These are phyloP conservation scores for Vitis rupestris DNA, from an alignment of 164 flowering plant genomes.

Conservation along the genomic window DNA sequence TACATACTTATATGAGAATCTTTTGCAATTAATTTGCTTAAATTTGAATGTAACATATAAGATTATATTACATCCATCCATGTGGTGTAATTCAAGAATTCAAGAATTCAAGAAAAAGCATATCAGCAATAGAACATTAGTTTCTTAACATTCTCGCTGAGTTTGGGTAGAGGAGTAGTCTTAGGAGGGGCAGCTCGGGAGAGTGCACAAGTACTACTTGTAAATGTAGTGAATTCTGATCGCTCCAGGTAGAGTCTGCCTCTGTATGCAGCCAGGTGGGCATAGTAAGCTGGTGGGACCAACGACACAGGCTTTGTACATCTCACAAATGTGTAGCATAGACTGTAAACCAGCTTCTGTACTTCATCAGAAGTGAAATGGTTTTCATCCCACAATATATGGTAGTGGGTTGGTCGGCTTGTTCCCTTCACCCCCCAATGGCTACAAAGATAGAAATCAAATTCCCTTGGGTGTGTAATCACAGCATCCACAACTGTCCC, in stretches of 20 bases:
- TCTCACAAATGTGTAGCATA: constrained; percentile 84
- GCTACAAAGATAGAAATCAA: constrained; percentile 93
- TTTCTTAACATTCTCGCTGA: constrained; percentile 68
- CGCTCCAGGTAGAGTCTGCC: constrained; percentile 87
- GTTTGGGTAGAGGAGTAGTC: constrained; percentile 65
- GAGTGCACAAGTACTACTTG: constrained; percentile 23
- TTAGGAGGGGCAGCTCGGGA: constrained; percentile 70
- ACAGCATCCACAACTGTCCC: constrained; percentile 92
- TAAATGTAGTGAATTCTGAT: constrained; percentile 31
- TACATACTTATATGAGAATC: too few species aligned
- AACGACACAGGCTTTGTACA: constrained; percentile 93
- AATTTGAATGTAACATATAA: neutral
- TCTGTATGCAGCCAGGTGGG: constrained; percentile 92
- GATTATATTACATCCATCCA: neutral
- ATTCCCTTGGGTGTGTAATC: constrained; percentile 82
- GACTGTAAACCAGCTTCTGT: constrained; percentile 73
- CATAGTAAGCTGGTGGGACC: constrained; percentile 94
- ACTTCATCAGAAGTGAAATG: constrained; percentile 83
- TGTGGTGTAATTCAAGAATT: too few species aligned
- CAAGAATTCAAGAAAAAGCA: neutral
- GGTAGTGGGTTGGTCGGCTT: constrained; percentile 90
- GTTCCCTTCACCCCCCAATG: constrained; percentile 96
- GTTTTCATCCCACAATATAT: constrained; percentile 83
- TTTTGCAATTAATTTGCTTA: neutral
- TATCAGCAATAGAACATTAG: constrained; percentile 88